Evolutionary conservation across 2,329 filamentous ascomycete species (phyloP), one percentile per base, ranked within the genome.

Genomic region (Arthroderma uncinatum): DNA sequence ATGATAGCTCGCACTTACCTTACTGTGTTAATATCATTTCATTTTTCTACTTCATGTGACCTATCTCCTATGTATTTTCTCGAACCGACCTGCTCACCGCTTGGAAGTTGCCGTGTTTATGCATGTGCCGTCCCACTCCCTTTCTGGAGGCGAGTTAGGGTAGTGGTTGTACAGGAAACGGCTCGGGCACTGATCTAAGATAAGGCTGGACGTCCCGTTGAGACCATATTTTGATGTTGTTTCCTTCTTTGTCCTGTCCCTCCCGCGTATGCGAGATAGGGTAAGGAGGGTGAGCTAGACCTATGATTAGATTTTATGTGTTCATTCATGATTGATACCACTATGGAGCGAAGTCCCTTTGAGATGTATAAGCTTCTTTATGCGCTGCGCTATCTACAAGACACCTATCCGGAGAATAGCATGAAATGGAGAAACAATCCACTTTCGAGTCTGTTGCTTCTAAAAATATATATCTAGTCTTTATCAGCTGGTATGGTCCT

Each of bases 301-400:
- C 44, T 48, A 48, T 21, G 44, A 48, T n/a, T 48, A 48, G 44
- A 48, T 28, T 48, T 42, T 39, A 48, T 28, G 44, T 30, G 21
- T 48, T 48, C n/a, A 28, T 48, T 16, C 8, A 48, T 48, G 44
- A 48, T 48, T 30, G 44, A 48, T 48, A 48, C 44, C 44, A 28
- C n/a, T 16, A 6, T 14, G 37, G n/a, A 40, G 37, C 37, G 19
- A n/a, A n/a, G n/a, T n/a, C n/a, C n/a, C n/a, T n/a, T n/a, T n/a
- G n/a, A n/a, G n/a, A n/a, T n/a, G n/a, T n/a, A n/a, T n/a, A n/a
- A n/a, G n/a, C n/a, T n/a, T n/a, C n/a, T n/a, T n/a, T n/a, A n/a
- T n/a, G n/a, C n/a, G n/a, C n/a, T n/a, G n/a, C n/a, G 37, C 37
- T 40, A 40, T 40, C 37, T 40, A 40, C n/a, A n/a, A n/a, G n/a